Percentiles rank a stretch among this genome's conserved stretches.
Conservation (phyloP, 164 flowering plant genomes). For the Warburgia ugandensis region DNA sequence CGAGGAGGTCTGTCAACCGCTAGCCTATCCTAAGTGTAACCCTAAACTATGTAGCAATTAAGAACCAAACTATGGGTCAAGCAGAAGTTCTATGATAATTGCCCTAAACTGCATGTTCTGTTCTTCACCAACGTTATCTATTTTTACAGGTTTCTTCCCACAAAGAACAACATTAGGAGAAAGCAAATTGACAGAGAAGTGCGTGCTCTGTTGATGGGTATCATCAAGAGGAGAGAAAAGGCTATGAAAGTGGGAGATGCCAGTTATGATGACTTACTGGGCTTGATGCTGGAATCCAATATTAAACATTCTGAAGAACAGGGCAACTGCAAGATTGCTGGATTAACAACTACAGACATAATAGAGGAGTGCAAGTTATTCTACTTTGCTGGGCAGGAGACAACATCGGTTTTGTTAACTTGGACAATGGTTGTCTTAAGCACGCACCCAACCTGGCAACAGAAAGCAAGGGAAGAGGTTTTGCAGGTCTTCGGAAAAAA, state of each 20-base stretch:
- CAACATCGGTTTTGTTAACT: conserved; percentile 11
- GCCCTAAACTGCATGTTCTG: no score
- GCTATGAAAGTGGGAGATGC: conserved; percentile 13
- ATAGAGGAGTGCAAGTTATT: conserved; percentile 16
- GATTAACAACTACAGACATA: conserved; percentile 27
- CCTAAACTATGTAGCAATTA: no score
- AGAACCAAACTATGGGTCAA: no score
- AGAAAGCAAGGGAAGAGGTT: conserved; percentile 13
- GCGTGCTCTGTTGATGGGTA: conserved; percentile 10
- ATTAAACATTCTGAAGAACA: conserved; percentile 20
- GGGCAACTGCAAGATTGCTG: conserved; percentile 12
- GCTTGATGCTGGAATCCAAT: conserved; percentile 40
- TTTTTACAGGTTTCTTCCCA: conserved; percentile 37
- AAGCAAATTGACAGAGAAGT: conserved; percentile 25
- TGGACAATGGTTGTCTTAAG: conserved; percentile 13
- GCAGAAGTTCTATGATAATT: no score
- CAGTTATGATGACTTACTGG: conserved; percentile 34
- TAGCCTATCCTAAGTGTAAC: no score
- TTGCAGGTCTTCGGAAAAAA: conserved; percentile 29
- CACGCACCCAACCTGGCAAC: conserved; percentile 12
- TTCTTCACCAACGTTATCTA: no score
- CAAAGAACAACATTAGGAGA: conserved; percentile 35
- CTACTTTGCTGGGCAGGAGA: conserved; percentile 19
- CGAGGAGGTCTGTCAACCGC: no score
- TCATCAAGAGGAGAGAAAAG: conserved; percentile 31